phyloP scores from a whole-genome alignment of 345 rosid species.

The Eucalyptus coolabah region DNA sequence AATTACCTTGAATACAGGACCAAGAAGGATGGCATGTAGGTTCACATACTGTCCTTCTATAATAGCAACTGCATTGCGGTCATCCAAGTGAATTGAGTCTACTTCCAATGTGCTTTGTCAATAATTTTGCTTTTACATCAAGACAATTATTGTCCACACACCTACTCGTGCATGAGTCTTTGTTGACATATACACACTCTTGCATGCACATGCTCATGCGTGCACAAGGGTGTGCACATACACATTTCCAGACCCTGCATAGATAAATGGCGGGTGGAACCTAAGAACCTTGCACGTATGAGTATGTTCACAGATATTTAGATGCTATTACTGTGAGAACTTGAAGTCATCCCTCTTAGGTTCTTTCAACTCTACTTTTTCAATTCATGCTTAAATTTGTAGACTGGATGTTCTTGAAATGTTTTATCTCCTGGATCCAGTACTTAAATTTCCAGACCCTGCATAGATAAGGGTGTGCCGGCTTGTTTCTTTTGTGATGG shows the following conservation, averaged over 20 bases:
- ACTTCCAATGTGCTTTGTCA: neutral
- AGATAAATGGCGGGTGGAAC: neutral
- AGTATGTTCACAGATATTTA: neutral
- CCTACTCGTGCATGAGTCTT: neutral
- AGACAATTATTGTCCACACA: neutral
- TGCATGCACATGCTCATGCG: neutral
- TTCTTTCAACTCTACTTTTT: neutral
- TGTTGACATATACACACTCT: neutral
- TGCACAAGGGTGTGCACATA: neutral
- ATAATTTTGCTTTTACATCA: neutral
- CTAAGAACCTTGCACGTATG: neutral
- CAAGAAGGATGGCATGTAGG: constrained; percentile 89
- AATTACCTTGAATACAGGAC: constrained; percentile 77
- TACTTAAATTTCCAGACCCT: neutral
- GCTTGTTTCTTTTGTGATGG: neutral
- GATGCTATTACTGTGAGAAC: neutral
- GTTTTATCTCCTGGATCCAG: neutral
- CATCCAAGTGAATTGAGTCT: neutral
- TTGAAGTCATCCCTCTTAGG: neutral
- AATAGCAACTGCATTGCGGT: neutral
- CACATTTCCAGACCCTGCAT: neutral
- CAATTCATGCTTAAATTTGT: neutral
- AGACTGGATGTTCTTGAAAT: neutral
- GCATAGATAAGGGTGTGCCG: neutral
- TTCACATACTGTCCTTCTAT: neutral